Evolutionary conservation across 495 filamentous ascomycete genomes (phyloP), one percentile per base, ranked within the genome.

Genomic region (Daldinia caldariorum): DNA sequence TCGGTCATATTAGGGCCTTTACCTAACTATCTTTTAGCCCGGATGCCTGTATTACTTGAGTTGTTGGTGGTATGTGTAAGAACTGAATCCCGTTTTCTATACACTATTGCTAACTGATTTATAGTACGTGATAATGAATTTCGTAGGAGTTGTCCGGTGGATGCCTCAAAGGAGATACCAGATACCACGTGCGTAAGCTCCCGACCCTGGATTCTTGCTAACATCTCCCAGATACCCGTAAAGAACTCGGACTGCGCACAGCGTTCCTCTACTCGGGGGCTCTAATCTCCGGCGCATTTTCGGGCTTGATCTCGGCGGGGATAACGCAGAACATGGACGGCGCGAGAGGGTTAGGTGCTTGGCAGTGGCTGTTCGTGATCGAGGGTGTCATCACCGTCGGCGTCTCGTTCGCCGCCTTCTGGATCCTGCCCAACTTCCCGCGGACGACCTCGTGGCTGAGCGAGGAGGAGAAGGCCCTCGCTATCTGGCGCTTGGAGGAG

Each of bases 351-450:
- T 58, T 82, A 3, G 50, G 73, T 8, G 83, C 84, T 3, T 87
- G 85, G 84, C 80, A 83, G 53, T 93, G 90, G 90, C 78, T 93
- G 16, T 93, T 92, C 84, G 90, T 94, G 67, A 91, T 94, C 58
- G 91, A 94, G 76, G 92, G 91, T 55, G 85, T 78, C 14, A 79
- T 82, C 59, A 88, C 83, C 10, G 75, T 86, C 5, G 76, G 64
- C 0, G 78, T 86, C 41, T 82, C 81, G 10, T 72, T 81, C 34
- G 71, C 75, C 29, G 82, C 87, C 32, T 85, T 84, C 66, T 89
- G 89, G 66, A 78, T 92, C 26, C 78, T 95, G 14, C 92, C 92
- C 13, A 90, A 95, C 76, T 92, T 92, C 67, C 92, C 92, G n/a
- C 82, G 89, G 18, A 94, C 91, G 37, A 94, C 91, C 1, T 74